Evolutionary conservation across 176 grass and related monocot species (phyloP).

Genomic region (barley (Hordeum vulgare)): DNA sequence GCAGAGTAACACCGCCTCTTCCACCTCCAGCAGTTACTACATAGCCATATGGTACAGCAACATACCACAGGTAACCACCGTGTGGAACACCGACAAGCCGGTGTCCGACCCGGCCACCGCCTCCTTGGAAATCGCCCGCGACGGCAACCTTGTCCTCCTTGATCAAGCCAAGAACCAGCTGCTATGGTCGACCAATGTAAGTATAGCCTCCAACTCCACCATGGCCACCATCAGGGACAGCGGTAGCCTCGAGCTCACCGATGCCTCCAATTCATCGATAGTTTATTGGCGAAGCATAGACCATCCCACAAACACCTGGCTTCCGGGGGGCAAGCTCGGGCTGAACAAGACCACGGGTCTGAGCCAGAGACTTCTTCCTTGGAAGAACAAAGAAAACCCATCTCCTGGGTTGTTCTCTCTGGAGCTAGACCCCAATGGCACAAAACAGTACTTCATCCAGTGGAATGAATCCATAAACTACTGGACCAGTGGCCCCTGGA

Average conservation of each 20-base stretch:
- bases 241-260: conserved; percentile 54
- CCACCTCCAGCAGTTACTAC: conserved; percentile 41
- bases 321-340: conserved; percentile 48
- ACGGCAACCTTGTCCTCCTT: conserved; percentile 70
- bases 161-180: conserved; percentile 32
- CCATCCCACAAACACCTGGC: conserved; percentile 59
- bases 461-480: conserved; percentile 58
- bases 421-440: conserved; percentile 58
- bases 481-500: conserved; percentile 57
- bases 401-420: conserved; percentile 35
- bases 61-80: conserved; percentile 22
- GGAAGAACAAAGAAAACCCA: conserved; percentile 8
- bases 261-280: conserved; percentile 39
- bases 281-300: conserved; percentile 69
- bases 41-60: conserved; percentile 80
- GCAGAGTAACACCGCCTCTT: conserved; percentile 3
- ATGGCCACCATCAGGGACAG: conserved; percentile 37
- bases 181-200: conserved; percentile 58
- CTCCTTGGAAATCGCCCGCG: conserved; percentile 29
- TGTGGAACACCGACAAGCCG: conserved; percentile 34
- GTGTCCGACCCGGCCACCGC: conserved; percentile 32
- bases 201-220: conserved; percentile 25
- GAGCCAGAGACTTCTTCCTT: conserved; percentile 45
- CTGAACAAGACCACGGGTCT: conserved; percentile 43
- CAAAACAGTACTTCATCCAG: conserved; percentile 49